A percentile compares a stretch with the other conserved stretches of the same genome.
phyloP scores from a whole-genome alignment of 2,329 filamentous ascomycete species.

The Neocucurbitaria cava region DNA sequence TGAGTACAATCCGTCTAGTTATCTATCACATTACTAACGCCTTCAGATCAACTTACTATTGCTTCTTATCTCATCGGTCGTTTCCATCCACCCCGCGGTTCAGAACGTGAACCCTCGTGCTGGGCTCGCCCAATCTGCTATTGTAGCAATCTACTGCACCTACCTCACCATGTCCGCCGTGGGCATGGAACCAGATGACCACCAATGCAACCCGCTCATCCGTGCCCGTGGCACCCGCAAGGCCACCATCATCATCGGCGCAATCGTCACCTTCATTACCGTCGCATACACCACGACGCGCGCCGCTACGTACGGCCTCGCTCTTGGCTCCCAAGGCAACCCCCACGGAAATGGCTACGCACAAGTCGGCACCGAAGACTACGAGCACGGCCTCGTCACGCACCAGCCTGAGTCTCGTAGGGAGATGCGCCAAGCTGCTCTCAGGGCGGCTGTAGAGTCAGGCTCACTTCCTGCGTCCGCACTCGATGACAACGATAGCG shows the following conservation, averaged over 20 bases:
- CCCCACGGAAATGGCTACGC: constrained; percentile 61
- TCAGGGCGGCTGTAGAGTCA: constrained; percentile 90
- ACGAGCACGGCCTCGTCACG: constrained; percentile 85
- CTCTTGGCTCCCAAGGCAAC: constrained; percentile 69
- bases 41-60: constrained; percentile 79
- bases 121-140: constrained; percentile 94
- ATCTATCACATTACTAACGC: constrained; percentile 3
- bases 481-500: constrained; percentile 74
- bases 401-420: constrained; percentile 81
- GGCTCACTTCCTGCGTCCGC: constrained; percentile 92
- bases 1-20: constrained; percentile 41
- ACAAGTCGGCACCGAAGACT: constrained; percentile 70
- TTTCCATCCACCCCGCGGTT: constrained; percentile 88
- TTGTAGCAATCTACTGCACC: constrained; percentile 97
- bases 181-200: constrained; percentile 96
- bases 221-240: constrained; percentile 85
- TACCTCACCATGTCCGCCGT: constrained; percentile 98
- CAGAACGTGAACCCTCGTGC: constrained; percentile 94
- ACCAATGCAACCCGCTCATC: constrained; percentile 90
- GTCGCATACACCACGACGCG: constrained; percentile 97
- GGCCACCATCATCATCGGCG: constrained; percentile 89
- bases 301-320: constrained; percentile 88
- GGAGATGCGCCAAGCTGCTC: constrained; percentile 90
- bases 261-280: constrained; percentile 94
- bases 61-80: constrained; percentile 77